Evolutionary conservation across 1,139 yeast species (phyloP).

Genomic region (Yamadazyma sp.): DNA sequence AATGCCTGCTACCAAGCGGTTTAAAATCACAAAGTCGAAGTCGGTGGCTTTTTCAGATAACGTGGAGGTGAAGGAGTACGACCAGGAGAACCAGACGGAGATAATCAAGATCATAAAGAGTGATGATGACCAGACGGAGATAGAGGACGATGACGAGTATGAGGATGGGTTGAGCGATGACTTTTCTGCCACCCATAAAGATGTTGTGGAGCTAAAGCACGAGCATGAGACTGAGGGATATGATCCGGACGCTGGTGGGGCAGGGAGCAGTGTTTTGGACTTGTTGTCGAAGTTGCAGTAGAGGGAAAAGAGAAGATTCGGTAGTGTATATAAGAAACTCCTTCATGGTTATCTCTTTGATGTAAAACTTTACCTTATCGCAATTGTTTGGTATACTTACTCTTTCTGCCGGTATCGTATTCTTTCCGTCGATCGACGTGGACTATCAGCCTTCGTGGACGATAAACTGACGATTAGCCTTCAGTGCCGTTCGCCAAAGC

Average conservation of each 20-base stretch:
- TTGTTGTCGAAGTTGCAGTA: slow-evolving; percentile 35
- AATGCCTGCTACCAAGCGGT: slow-evolving; percentile 23
- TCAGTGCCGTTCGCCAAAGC: too few relatives aligned
- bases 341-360: too few relatives aligned
- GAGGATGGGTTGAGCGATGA: slow-evolving; percentile 20
- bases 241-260: slow-evolving; percentile 1
- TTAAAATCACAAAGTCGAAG: slow-evolving; percentile 24
- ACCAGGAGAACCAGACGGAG: slow-evolving; percentile 34
- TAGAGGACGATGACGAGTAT: slow-evolving; percentile 18
- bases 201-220: slow-evolving; percentile 31
- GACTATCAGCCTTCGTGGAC: too few relatives aligned
- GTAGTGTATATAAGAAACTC: too few relatives aligned
- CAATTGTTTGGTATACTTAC: too few relatives aligned
- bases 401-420: too few relatives aligned
- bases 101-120: slow-evolving; percentile 22
- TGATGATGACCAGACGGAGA: slow-evolving; percentile 22
- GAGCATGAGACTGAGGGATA: slow-evolving; percentile 20
- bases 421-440: too few relatives aligned
- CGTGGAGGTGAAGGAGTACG: slow-evolving; percentile 45
- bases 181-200: slow-evolving; percentile 28
- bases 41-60: slow-evolving; percentile 48
- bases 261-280: slow-evolving; percentile 27
- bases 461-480: too few relatives aligned
- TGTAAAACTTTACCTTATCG: too few relatives aligned
- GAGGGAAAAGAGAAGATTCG: too few relatives aligned